These are phyloP conservation scores for Antitrichia curtipendula DNA, from an alignment of 225 moss, liverwort and hornwort species.

Conservation along the genomic window DNA sequence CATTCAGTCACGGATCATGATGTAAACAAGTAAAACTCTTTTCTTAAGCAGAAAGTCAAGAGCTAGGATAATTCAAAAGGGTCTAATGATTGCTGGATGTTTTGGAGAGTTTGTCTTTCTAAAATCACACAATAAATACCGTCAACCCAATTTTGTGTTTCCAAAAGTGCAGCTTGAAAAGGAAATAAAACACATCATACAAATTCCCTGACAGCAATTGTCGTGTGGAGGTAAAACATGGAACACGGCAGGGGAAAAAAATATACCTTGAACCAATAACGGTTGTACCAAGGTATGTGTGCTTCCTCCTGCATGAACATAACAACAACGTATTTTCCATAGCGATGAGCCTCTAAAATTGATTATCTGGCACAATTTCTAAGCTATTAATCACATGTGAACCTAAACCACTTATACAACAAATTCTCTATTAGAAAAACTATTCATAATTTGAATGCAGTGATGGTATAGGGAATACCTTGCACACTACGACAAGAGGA, in stretches of 20 bases:
- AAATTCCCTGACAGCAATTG: neutral
- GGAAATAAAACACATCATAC: neutral
- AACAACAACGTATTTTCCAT: neutral
- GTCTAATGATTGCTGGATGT: neutral
- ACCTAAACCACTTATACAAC: neutral
- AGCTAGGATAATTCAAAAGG: neutral
- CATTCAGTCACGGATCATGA: neutral
- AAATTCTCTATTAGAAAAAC: neutral
- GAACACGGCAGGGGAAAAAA: neutral
- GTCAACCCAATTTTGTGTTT: neutral
- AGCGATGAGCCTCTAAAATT: neutral
- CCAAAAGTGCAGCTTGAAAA: neutral
- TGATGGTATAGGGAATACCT: constrained; percentile 16
- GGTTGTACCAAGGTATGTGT: constrained; percentile 44
- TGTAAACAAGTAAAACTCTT: neutral
- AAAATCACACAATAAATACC: neutral
- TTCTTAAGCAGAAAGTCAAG: neutral
- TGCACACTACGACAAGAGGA: constrained; percentile 61
- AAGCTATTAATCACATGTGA: neutral
- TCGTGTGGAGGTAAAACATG: neutral
- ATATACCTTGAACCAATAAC: constrained; percentile 90
- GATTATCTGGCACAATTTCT: neutral
- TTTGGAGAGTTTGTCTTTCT: neutral
- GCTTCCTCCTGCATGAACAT: constrained; percentile 55
- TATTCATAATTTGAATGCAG: neutral